Percentiles rank a stretch among this genome's conserved stretches.
Evolutionary conservation across 164 flowering plant genomes (phyloP).

Genomic region (Chimonanthus salicifolius): DNA sequence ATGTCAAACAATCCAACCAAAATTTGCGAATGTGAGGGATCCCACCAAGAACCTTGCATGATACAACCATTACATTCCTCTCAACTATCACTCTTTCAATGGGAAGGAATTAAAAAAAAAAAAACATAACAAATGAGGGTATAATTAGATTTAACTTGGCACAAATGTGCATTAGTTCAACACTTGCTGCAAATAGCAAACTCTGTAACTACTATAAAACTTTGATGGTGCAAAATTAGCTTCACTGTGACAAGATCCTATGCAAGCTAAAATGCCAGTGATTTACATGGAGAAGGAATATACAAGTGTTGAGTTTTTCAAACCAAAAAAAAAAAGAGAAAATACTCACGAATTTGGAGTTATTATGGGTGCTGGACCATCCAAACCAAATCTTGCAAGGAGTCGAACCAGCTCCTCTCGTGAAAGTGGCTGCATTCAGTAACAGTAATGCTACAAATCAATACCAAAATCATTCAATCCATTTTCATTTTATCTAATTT

Average conservation of each 20-base stretch:
- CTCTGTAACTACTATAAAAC: neutral
- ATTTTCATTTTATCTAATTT: no score
- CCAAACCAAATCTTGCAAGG: slow-evolving; percentile 10
- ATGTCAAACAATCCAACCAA: no score
- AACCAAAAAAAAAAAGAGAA: no score
- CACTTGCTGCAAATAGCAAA: neutral
- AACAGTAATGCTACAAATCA: neutral
- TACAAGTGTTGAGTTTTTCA: neutral
- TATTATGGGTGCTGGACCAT: neutral
- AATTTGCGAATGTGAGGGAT: no score
- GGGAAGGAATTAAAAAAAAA: neutral
- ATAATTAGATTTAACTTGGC: neutral
- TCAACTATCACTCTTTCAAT: neutral
- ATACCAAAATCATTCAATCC: no score
- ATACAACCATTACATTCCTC: neutral
- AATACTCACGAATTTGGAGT: neutral
- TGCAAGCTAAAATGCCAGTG: neutral
- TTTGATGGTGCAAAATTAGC: neutral
- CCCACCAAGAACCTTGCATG: neutral
- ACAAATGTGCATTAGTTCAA: neutral
- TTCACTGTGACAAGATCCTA: neutral
- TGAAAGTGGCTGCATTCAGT: slow-evolving; percentile 9
- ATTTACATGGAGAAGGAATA: neutral
- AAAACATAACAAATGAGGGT: neutral
- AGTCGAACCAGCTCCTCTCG: slow-evolving; percentile 9